Evolutionary conservation across 305 asterid species (phyloP), one percentile per base, ranked within the genome.

Genomic region (Caryopteris hybrid): DNA sequence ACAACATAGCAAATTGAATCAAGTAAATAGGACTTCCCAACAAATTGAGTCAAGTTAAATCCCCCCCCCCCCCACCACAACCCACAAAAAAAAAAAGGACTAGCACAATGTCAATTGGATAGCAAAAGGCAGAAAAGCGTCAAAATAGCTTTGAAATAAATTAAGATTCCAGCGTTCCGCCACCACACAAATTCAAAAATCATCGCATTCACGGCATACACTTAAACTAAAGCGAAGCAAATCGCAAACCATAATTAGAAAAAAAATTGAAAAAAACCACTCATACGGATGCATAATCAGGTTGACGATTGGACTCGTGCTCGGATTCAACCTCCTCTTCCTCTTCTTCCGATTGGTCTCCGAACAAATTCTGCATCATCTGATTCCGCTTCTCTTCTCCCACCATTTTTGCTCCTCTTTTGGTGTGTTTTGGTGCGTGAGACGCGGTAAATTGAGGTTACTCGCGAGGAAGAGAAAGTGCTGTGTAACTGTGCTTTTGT

Each of bases 351-450:
- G 84, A 80, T 54, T 79, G 84, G 47, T 83, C 88, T 1, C 85
- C 88, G 71, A 83, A 83, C 59, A 83, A 66, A 71, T 83, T 83
- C 66, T 80, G 88, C 83, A 83, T 83, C 88, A 83, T 83, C 42
- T 80, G 85, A 78, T 80, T 83, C 81, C 88, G 51, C 34, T 29
- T 29, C 34, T 29, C 34, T 29, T 29, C 34, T 29, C 34, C 34
- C 3, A 29, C 34, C 34, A 29, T 29, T 7, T 29, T 29, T 29
- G 6, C 34, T 12, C 12, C 11, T 4, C 0, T 48, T 12, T 27
- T n/a, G 22, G 50, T 20, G 73, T 3, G 41, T 29, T 20, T 0
- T 9, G 13, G 47, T 20, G 50, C 12, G 51, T 39, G 5, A 8
- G 4, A 3, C 6, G 6, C 36, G 36, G 36, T 10, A 50, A 60